Percentiles rank a stretch among this genome's conserved stretches.
These are phyloP conservation scores for Rubroboletus satanas DNA, from an alignment of 768 basidiomycete species.

Conservation along the genomic window DNA sequence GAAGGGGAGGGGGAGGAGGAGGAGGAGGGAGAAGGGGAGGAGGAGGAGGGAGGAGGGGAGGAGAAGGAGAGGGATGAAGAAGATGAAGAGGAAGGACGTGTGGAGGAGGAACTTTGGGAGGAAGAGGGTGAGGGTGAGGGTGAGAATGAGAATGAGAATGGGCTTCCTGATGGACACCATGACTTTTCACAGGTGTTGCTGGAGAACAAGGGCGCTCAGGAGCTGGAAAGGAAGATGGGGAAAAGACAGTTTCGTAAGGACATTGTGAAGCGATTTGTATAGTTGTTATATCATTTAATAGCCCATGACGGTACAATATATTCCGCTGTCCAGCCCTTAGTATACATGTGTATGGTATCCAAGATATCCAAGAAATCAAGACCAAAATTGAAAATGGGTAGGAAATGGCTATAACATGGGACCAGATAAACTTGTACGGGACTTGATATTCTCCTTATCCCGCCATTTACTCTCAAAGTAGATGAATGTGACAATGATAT, in stretches of 20 bases:
- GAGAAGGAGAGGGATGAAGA: not conserved
- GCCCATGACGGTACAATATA: not conserved
- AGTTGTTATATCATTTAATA: not conserved
- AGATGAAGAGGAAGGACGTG: slow-evolving; percentile 8
- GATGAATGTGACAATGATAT: slow-evolving; percentile 35
- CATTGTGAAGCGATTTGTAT: slow-evolving; percentile 13
- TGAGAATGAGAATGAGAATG: not conserved
- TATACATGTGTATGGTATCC: not conserved
- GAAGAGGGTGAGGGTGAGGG: too few species aligned
- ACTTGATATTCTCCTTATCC: slow-evolving; percentile 19
- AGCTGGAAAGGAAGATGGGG: slow-evolving; percentile 19
- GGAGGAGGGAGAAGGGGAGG: not conserved
- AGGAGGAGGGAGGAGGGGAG: not conserved
- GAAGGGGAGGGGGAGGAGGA: not conserved
- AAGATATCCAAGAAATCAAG: slow-evolving; percentile 3
- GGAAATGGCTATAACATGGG: not conserved
- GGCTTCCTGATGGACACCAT: not conserved
- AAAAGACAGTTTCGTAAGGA: slow-evolving; percentile 7
- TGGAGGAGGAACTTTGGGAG: slow-evolving; percentile 7
- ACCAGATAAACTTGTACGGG: slow-evolving; percentile 7
- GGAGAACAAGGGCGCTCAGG: slow-evolving; percentile 1
- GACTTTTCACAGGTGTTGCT: slow-evolving; percentile 10
- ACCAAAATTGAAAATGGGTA: not conserved
- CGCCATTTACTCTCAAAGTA: slow-evolving; percentile 33
- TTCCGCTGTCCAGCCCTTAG: not conserved